Evolutionary conservation across 768 basidiomycete genomes (phyloP).

Genomic region (Coprinopsis marcescibilis): DNA sequence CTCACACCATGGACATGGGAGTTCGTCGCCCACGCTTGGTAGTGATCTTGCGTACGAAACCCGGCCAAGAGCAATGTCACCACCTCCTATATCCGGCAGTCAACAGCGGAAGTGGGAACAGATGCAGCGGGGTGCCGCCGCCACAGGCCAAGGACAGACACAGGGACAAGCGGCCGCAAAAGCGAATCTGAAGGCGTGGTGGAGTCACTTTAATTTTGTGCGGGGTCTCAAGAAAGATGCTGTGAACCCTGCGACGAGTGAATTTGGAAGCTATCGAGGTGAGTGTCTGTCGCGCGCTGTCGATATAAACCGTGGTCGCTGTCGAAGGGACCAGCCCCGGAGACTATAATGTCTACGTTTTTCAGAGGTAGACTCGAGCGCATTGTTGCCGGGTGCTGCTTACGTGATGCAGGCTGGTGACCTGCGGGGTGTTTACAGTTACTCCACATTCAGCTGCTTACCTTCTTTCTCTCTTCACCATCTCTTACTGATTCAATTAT

Average conservation of each 20-base stretch:
- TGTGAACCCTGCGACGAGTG: slow-evolving; percentile 16
- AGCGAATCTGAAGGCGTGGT: slow-evolving; percentile 84
- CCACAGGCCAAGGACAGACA: slow-evolving; percentile 10
- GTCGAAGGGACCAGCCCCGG: neutral
- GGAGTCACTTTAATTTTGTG: slow-evolving; percentile 66
- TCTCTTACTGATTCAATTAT: neutral
- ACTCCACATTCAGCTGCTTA: slow-evolving; percentile 3
- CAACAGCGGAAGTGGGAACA: neutral
- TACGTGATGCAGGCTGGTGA: neutral
- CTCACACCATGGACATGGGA: slow-evolving; percentile 8
- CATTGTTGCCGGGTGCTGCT: slow-evolving; percentile 3
- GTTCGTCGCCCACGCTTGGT: neutral
- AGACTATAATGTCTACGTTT: neutral
- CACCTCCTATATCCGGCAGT: neutral
- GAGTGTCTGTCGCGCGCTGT: slow-evolving; percentile 17
- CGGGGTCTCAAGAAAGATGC: slow-evolving; percentile 57
- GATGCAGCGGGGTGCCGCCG: neutral
- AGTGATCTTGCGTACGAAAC: neutral
- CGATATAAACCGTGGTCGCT: neutral
- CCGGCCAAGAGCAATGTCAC: neutral
- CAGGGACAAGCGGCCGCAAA: slow-evolving; percentile 52
- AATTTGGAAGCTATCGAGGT: slow-evolving; percentile 23
- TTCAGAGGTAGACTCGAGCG: slow-evolving; percentile 1
- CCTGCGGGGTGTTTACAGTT: neutral
- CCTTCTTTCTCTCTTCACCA: neutral